Base-by-base conservation (phyloP, 2,329 filamentous ascomycete genomes). In the Parastagonospora nodorum region DNA sequence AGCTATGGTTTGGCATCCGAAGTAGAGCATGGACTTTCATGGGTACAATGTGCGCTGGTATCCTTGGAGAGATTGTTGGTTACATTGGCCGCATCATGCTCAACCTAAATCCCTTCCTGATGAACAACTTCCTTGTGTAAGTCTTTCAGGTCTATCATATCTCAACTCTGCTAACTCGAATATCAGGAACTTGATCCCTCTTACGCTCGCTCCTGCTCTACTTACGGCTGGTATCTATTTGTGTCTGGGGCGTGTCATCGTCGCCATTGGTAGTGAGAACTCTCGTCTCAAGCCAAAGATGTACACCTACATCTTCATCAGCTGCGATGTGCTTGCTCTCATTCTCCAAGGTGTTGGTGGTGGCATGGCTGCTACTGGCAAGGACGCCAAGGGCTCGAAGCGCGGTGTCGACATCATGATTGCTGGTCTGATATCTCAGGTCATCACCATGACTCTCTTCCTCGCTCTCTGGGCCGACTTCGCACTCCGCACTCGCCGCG, bases 231-330 rank as follows among this genome's bases (percentile, higher is more conserved):
- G 75, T 48, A 80, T 84, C 57, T 84, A 83, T 68, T 65, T 85
- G 38, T 79, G 76, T 14, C 74, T 85, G 2, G 78, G 80, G 10
- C 80, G 83, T 31, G 76, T 84, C 51, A 79, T 85, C 41, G 68
- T 78, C 5, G 73, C 77, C 33, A 78, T 82, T 42, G 82, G 82
- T 16, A 48, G 53, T 9, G 53, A 63, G 5, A 51, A 58, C 42
- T 67, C 67, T 7, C 61, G 59, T 12, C 28, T 69, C 16, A 60
- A 56, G 42, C 66, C 63, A 2, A 64, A 62, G 31, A 48, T 77
- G 35, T 84, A 83, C 64, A 82, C 82, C 9, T 79, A 79, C 67
- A 75, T 84, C 50, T 86, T 86, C 68, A 78, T 85, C 53, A 67
- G 72, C 31, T 83, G 78, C 60, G 83, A 86, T 57, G 51, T 85